A percentile compares a stretch with the other conserved stretches of the same genome.
Evolutionary conservation across 2,329 filamentous ascomycete species (phyloP).

Genomic region (Penicillium sp.): DNA sequence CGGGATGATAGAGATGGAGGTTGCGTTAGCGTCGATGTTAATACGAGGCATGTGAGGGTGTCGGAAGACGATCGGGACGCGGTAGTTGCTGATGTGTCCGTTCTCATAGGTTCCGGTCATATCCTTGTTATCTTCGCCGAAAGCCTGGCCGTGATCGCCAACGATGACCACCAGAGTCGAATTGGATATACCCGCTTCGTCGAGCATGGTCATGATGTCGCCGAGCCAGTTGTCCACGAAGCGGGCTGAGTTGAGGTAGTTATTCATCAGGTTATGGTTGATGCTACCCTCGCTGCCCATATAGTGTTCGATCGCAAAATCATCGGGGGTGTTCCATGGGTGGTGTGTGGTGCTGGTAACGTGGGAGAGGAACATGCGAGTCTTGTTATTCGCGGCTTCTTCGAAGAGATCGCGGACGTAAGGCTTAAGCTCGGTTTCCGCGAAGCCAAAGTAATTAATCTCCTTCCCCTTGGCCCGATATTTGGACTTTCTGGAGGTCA

Average conservation of each 20-base stretch:
- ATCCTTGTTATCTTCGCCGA: constrained; percentile 44
- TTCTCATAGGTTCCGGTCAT: constrained; percentile 49
- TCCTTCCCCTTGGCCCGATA: constrained; percentile 36
- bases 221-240: constrained; percentile 50
- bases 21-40: constrained; percentile 44
- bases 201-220: constrained; percentile 44
- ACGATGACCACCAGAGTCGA: constrained; percentile 51
- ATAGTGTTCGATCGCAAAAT: constrained; percentile 31
- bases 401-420: constrained; percentile 35
- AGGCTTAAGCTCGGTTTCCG: constrained; percentile 45
- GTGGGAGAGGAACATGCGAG: constrained; percentile 37
- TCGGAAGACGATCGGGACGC: constrained; percentile 48
- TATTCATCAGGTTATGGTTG: constrained; percentile 42
- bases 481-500: constrained; percentile 31
- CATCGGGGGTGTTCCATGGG: constrained; percentile 43
- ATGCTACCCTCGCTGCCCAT: constrained; percentile 25
- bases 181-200: constrained; percentile 47
- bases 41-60: constrained; percentile 49
- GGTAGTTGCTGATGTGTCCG: constrained; percentile 48
- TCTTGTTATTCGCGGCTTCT: constrained; percentile 32
- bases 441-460: constrained; percentile 49
- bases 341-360: constrained; percentile 45
- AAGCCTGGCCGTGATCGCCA: constrained; percentile 50
- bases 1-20: constrained; percentile 47
- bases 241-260: constrained; percentile 48